Evolutionary conservation across 1,284 basidiomycete species (phyloP), one percentile per base, ranked within the genome.

Genomic region (Vanrija sp.): DNA sequence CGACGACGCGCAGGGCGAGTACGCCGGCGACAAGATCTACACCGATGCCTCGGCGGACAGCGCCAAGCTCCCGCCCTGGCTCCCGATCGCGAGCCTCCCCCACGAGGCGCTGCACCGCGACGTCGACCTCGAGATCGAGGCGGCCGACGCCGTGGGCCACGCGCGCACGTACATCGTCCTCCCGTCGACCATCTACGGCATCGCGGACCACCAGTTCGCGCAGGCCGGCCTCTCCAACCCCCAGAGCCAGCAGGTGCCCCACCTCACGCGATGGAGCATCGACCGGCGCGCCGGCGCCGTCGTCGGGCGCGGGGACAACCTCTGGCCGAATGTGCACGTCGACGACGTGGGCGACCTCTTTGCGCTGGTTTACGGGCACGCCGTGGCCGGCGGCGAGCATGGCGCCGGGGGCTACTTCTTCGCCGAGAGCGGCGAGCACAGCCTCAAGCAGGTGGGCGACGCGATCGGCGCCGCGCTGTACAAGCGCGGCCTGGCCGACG

Each of bases 121-220:
- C 19, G 67, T 73, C 46, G 69, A 73, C 53, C 48, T 71, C 12
- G 64, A 64, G 9, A 73, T 77, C 36, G 56, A 75, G 23, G 61
- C 59, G 7, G 75, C 75, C 25, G 74, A 75, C 49, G 57, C 62
- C 19, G 61, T 57, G 18, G 69, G 67, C 16, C 53, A 63, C 39
- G 63, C 71, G 52, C 68, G 68, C 42, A 64, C 66, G 3, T 77
- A 75, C 62, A 73, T 77, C 44, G 59, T 77, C 41, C 61, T 75
- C 5, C 76, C 76, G 3, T 71, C 70, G 6, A 76, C 73, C 14
- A 76, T 77, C 57, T 77, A 73, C 60, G 76, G 73, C 12, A 56
- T 64, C 41, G 66, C 66, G 23, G 51, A 66, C 14, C 68, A 68
- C 47, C 61, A 60, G 41, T 64, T 69, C 35, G 68, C 59, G 19